Evolutionary conservation across 2,329 filamentous ascomycete species (phyloP), one percentile per base, ranked within the genome.

Genomic region (Dryadomyces quercus-mongolicae): DNA sequence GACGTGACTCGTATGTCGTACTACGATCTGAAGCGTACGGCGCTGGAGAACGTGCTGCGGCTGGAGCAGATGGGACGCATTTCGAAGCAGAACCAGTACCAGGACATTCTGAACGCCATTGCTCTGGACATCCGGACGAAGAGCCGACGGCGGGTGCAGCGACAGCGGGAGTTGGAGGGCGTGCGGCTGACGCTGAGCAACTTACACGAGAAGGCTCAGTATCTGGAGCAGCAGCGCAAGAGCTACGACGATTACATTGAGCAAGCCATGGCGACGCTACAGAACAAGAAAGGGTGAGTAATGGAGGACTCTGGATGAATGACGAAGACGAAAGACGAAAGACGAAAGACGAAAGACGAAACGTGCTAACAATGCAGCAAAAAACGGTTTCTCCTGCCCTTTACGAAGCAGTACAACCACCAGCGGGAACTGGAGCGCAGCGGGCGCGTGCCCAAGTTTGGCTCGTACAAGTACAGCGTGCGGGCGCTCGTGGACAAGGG

Each of bases 221-320:
- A 94, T 70, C 79, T 98, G 10, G 93, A 98, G 66, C 86, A 90
- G 62, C 93, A 98, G 71, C 81, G 95, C 57, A 95, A 95, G 76
- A 93, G 85, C 60, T 98, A 98, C 72, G 95, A 98, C 66, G 90
- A 98, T 71, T 98, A 98, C 70, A 95, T 98, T 65, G 94, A 98
- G 72, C 91, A 95, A 68, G 92, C 93, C 50, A 96, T 98, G 88
- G 79, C 91, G 57, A 98, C 94, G 5, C 76, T 98, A 56, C 93
- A 97, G 69, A 95, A 88, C 71, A 95, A 96, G 70, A 96, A 96
- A 71, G 91, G 86, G 80, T 85, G 76, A 67, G 78, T 69, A 18
- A 16, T 16, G 7, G 42, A n/a, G n/a, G n/a, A n/a, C n/a, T n/a
- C n/a, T n/a, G n/a, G n/a, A n/a, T n/a, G n/a, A n/a, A n/a, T n/a